Conservation (phyloP, 306 rosid species). For the Rosa chinensis region DNA sequence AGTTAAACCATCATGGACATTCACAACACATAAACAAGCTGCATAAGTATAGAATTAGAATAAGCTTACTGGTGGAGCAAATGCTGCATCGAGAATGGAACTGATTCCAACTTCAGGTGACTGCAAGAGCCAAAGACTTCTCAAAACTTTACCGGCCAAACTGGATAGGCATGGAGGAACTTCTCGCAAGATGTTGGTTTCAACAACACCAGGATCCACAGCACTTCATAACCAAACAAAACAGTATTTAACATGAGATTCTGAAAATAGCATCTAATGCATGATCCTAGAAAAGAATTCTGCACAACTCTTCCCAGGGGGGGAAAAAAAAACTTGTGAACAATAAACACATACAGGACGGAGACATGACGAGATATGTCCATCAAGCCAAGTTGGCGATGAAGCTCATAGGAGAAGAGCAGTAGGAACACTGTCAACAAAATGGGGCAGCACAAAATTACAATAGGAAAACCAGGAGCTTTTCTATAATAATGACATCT, state of each 20-base stretch:
- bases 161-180: slow-evolving; percentile 54
- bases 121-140: slow-evolving; percentile 53
- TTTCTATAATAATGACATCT: neutral
- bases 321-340: neutral
- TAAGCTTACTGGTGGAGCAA: slow-evolving; percentile 69
- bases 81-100: slow-evolving; percentile 75
- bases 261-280: neutral
- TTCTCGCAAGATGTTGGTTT: slow-evolving; percentile 79
- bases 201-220: slow-evolving; percentile 81
- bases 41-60: neutral
- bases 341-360: slow-evolving; percentile 33
- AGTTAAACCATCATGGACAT: neutral
- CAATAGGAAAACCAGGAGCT: slow-evolving; percentile 21
- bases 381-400: slow-evolving; percentile 52
- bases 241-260: neutral
- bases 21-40: neutral
- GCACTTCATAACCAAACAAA: slow-evolving; percentile 46
- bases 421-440: slow-evolving; percentile 58
- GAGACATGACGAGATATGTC: slow-evolving; percentile 66
- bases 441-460: slow-evolving; percentile 28
- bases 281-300: neutral
- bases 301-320: neutral
- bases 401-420: slow-evolving; percentile 80
- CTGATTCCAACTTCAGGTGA: slow-evolving; percentile 55
- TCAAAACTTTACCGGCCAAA: slow-evolving; percentile 45